Evolutionary conservation across 352 stramenopile species (phyloP).

Genomic region (Pythium diclinum): DNA sequence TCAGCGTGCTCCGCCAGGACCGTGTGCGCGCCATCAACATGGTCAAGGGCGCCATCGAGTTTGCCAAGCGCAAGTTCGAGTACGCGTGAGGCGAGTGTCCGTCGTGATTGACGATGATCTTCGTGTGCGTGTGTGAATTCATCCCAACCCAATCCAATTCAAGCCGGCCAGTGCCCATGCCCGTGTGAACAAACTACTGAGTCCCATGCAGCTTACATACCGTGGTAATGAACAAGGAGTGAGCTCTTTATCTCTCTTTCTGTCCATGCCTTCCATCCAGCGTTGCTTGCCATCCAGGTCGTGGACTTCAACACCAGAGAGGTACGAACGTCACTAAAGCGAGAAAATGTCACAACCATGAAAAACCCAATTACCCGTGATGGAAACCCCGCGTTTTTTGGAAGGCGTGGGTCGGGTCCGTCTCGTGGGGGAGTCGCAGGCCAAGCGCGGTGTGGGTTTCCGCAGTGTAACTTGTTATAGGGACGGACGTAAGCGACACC

Average conservation of each 20-base stretch:
- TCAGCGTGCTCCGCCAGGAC: slow-evolving; percentile 82
- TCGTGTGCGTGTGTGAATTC: slow-evolving; percentile 3
- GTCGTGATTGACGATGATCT: background rate
- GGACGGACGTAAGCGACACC: slow-evolving; percentile 2
- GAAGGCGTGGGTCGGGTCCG: slow-evolving; percentile 16
- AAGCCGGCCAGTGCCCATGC: background rate
- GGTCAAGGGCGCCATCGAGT: slow-evolving; percentile 83
- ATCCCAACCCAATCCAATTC: background rate
- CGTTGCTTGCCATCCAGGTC: background rate
- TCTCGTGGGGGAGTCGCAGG: background rate
- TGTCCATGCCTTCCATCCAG: background rate
- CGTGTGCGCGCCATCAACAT: slow-evolving; percentile 88
- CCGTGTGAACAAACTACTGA: background rate
- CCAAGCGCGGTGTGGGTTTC: slow-evolving; percentile 3
- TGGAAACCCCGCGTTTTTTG: slow-evolving; percentile 21
- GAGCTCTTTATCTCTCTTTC: background rate
- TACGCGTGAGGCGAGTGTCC: slow-evolving; percentile 40
- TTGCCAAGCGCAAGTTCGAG: slow-evolving; percentile 76
- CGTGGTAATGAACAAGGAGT: background rate
- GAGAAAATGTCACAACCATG: slow-evolving; percentile 10
- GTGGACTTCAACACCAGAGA: background rate
- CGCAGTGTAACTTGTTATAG: background rate
- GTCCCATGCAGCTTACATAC: slow-evolving; percentile 1
- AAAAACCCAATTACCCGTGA: slow-evolving; percentile 25
- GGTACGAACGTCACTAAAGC: slow-evolving; percentile 3